Conservation (phyloP, 768 basidiomycete species). For the Suillus weaverae region DNA sequence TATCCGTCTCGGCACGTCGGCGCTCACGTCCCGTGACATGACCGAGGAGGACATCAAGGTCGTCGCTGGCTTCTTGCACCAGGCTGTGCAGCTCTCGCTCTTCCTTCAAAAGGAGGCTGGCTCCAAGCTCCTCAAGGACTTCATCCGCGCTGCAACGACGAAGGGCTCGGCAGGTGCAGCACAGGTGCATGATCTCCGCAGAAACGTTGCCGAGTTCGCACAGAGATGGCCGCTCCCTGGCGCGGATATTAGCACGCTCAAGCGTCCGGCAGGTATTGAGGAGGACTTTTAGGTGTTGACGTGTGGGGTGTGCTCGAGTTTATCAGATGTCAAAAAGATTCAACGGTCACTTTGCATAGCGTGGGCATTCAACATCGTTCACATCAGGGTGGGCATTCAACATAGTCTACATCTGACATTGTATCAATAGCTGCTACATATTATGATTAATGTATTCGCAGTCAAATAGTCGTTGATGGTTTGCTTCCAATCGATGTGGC, state of each 20-base stretch:
- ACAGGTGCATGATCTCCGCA: constrained; percentile 69
- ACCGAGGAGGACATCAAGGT: constrained; percentile 79
- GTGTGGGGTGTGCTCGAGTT: background rate
- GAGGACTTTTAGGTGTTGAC: constrained; percentile 42
- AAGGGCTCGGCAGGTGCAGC: constrained; percentile 72
- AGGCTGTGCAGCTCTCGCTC: constrained; percentile 88
- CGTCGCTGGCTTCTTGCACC: constrained; percentile 91
- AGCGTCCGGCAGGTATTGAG: constrained; percentile 63
- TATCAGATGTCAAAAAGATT: constrained; percentile 40
- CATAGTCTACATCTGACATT: constrained; percentile 29
- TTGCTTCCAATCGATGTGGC: background rate
- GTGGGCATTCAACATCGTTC: constrained; percentile 21
- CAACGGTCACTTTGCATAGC: constrained; percentile 45
- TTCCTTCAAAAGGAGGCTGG: constrained; percentile 93
- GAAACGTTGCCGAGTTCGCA: constrained; percentile 83
- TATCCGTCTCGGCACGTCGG: constrained; percentile 93
- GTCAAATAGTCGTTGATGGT: background rate
- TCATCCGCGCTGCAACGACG: constrained; percentile 75
- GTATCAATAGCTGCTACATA: constrained; percentile 24
- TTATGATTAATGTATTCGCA: constrained; percentile 6
- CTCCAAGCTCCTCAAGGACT: constrained; percentile 93
- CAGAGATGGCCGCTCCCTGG: constrained; percentile 92
- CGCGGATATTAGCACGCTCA: constrained; percentile 50
- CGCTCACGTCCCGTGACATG: constrained; percentile 95
- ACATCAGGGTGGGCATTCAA: constrained; percentile 34